A percentile compares a stretch with the other conserved stretches of the same genome.
Evolutionary conservation across 2,329 filamentous ascomycete genomes (phyloP).

Genomic region (Colletotrichum sp.): DNA sequence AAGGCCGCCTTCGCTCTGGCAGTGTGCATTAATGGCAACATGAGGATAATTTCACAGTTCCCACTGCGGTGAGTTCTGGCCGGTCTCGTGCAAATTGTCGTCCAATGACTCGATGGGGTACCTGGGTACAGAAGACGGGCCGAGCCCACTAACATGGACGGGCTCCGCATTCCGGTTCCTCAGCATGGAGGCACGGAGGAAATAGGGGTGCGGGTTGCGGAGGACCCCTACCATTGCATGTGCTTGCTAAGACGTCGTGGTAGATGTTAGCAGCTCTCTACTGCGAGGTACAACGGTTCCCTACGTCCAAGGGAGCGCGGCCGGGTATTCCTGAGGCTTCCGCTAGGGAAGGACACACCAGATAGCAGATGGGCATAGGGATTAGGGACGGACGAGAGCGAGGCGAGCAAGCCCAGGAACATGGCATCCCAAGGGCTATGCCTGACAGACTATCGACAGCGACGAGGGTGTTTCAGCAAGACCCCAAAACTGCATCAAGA

Average conservation of each 20-base stretch:
- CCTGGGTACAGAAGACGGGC: slow-evolving; percentile 6
- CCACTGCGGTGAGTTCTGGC: slow-evolving; percentile 10
- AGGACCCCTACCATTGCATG: slow-evolving; percentile 7
- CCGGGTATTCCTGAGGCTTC: neutral
- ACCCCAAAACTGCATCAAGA: neutral
- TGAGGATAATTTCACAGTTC: slow-evolving; percentile 15
- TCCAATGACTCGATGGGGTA: slow-evolving; percentile 3
- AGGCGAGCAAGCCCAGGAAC: neutral
- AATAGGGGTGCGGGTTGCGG: neutral
- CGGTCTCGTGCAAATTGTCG: slow-evolving; percentile 3
- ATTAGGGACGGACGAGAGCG: neutral
- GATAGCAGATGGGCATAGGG: neutral
- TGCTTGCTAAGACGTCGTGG: slow-evolving; percentile 2
- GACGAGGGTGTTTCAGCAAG: neutral
- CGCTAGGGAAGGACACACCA: neutral
- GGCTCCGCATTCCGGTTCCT: slow-evolving; percentile 1
- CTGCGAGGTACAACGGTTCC: neutral
- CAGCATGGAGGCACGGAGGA: neutral
- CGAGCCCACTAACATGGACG: slow-evolving; percentile 4
- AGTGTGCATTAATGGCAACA: slow-evolving; percentile 17
- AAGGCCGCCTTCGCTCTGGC: neutral
- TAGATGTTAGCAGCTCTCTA: neutral
- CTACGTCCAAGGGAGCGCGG: neutral
- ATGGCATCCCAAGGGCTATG: neutral
- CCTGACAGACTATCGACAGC: neutral